A percentile compares a stretch with the other conserved stretches of the same genome.
Evolutionary conservation across 768 basidiomycete genomes (phyloP).

Genomic region (Hygrophorus pudorinus): DNA sequence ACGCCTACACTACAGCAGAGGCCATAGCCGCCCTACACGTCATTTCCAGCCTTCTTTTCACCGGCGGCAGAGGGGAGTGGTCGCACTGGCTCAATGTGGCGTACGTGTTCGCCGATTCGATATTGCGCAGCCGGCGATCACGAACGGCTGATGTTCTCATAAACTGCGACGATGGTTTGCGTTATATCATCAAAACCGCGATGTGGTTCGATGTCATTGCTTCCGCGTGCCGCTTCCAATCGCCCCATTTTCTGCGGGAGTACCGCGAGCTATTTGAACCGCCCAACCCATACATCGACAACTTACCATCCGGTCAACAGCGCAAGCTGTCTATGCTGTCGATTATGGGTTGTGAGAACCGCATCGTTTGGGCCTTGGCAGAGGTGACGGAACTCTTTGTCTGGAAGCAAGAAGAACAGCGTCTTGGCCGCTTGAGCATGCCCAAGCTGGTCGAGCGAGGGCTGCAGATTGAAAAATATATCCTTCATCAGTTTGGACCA

Average conservation of each 20-base stretch:
- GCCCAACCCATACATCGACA: neutral
- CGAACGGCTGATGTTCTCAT: constrained; percentile 37
- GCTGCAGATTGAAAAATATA: constrained; percentile 35
- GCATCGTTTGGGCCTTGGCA: constrained; percentile 69
- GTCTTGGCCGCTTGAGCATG: constrained; percentile 41
- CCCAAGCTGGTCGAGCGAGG: constrained; percentile 50
- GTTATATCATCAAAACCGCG: constrained; percentile 73
- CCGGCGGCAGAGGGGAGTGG: constrained; percentile 68
- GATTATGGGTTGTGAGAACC: constrained; percentile 80
- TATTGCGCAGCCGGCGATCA: constrained; percentile 32
- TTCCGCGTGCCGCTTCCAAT: constrained; percentile 52
- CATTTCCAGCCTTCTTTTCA: constrained; percentile 70
- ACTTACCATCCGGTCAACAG: constrained; percentile 1
- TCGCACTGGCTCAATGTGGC: constrained; percentile 54
- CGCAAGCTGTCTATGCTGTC: constrained; percentile 54
- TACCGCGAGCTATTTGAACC: constrained; percentile 52
- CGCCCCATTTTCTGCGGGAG: constrained; percentile 45
- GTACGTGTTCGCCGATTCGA: constrained; percentile 37
- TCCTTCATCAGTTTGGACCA: constrained; percentile 18
- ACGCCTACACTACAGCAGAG: constrained; percentile 42
- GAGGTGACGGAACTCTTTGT: constrained; percentile 54
- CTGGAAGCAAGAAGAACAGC: constrained; percentile 47
- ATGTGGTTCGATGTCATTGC: constrained; percentile 87
- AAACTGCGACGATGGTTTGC: constrained; percentile 37
- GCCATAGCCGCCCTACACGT: constrained; percentile 73